These are phyloP conservation scores for Boletus vermiculosoides DNA, from an alignment of 768 basidiomycete genomes.

Conservation along the genomic window DNA sequence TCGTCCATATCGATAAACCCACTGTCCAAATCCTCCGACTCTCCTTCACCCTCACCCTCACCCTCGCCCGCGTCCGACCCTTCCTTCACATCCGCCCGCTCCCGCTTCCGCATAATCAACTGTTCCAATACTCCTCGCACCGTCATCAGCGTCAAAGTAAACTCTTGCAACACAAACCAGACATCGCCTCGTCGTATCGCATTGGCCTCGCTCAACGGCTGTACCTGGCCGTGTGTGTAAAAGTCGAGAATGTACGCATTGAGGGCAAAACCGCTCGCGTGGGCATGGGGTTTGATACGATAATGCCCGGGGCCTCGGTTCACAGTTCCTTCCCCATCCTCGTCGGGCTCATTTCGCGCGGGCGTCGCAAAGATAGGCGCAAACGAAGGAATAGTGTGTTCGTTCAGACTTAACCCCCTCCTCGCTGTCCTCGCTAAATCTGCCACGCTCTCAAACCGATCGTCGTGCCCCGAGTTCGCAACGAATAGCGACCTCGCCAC, in stretches of 20 bases:
- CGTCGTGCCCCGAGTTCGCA: slow-evolving; percentile 65
- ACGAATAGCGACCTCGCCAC: slow-evolving; percentile 60
- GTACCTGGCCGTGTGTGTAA: slow-evolving; percentile 60
- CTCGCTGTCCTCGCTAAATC: slow-evolving; percentile 56
- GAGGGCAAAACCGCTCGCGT: slow-evolving; percentile 32
- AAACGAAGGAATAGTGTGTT: slow-evolving; percentile 60
- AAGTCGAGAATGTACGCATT: slow-evolving; percentile 73
- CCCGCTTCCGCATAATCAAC: slow-evolving; percentile 35
- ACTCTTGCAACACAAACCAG: slow-evolving; percentile 66
- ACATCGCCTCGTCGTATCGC: slow-evolving; percentile 59
- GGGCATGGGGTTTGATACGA: background rate
- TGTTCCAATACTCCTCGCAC: slow-evolving; percentile 52
- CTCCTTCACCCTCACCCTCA: slow-evolving; percentile 7
- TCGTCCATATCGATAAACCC: slow-evolving; percentile 33
- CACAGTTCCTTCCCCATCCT: background rate
- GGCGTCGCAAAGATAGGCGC: slow-evolving; percentile 30
- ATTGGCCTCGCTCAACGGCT: slow-evolving; percentile 49
- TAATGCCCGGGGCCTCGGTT: background rate
- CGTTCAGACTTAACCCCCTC: slow-evolving; percentile 53
- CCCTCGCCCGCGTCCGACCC: slow-evolving; percentile 19
- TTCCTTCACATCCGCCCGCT: slow-evolving; percentile 9
- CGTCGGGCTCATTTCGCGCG: slow-evolving; percentile 13
- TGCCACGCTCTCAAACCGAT: slow-evolving; percentile 47
- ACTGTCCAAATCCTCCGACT: slow-evolving; percentile 29
- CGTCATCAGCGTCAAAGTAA: slow-evolving; percentile 47